Percentiles rank a stretch among this genome's conserved stretches.
These are phyloP conservation scores for Pleodorina starrii DNA, from an alignment of 139 green algal genomes.

Conservation along the genomic window DNA sequence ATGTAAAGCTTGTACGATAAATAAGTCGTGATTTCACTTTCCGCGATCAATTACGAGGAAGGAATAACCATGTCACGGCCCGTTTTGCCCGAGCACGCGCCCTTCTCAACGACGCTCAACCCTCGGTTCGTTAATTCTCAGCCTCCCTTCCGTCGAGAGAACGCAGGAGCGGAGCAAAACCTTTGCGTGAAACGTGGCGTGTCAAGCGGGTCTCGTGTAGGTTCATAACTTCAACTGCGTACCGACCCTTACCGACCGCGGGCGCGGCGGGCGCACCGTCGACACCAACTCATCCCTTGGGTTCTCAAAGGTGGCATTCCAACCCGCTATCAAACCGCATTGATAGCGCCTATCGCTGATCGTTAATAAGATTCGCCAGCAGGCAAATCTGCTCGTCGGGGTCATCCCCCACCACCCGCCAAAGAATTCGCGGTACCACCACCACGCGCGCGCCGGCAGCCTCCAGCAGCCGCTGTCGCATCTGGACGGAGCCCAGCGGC, in stretches of 20 bases:
- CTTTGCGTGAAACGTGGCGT: background rate
- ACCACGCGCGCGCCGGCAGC: background rate
- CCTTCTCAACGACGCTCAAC: too few species aligned
- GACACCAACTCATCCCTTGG: background rate
- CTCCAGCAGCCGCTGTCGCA: slow-evolving; percentile 44
- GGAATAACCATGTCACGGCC: too few species aligned
- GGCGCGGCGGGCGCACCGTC: background rate
- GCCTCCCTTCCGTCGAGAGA: too few species aligned
- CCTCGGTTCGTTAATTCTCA: too few species aligned
- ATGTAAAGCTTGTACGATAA: too few species aligned
- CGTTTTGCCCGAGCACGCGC: too few species aligned
- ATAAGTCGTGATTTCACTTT: too few species aligned
- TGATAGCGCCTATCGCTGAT: background rate
- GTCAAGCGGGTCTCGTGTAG: background rate
- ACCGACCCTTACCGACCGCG: background rate
- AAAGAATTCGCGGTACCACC: slow-evolving; percentile 22
- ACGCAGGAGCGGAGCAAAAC: too few species aligned
- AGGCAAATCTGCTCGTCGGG: slow-evolving; percentile 23
- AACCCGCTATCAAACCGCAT: background rate
- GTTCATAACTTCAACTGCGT: background rate
- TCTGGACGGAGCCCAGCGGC: background rate
- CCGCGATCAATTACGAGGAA: too few species aligned
- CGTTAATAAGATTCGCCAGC: background rate
- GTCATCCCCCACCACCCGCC: background rate
- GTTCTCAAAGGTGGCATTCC: too few species aligned